Base-by-base conservation (phyloP, 2,329 filamentous ascomycete species). In the Ploettnerulaceae sp. region DNA sequence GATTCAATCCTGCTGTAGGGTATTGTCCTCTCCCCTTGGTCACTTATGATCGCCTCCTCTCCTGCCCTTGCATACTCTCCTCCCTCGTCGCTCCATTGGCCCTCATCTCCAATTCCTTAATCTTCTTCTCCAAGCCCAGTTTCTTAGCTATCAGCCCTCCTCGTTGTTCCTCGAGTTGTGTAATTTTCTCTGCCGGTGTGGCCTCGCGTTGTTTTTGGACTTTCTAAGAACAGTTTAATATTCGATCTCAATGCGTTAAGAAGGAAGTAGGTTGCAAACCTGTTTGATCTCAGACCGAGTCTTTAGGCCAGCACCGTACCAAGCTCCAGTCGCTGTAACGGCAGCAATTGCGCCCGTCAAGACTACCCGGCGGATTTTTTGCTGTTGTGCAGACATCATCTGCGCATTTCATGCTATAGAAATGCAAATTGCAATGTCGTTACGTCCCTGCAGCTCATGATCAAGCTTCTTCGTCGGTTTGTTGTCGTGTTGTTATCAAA, bases 261-360 rank as follows among this genome's bases (percentile, higher is more conserved):
- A 6, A 3, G 49, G 8, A 21, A 9, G 4, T 7, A 11, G 53
- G 66, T 3, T 3, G 7, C 63, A 33, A 64, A 81, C 78, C 68
- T 78, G 63, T 45, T 69, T 68, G 28, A 67, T 62, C 39, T 81
- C 73, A 52, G 71, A 67, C 24, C 71, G 64, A 3, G 69, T 73
- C 61, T 81, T 81, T 49, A 82, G 53, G 5, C 72, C 71, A 15
- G 80, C 79, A 18, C 80, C 80, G 56, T 80, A 82, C 51, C 75
- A 69, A 4, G 76, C 71, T 41, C 79, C 79, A 1, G 71, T 72
- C 5, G 74, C 73, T 1, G 77, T 80, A 36, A 80, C 71, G 12
- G 74, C 71, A 7, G 75, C 70, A 14, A 82, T 70, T 3, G 73
- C 70, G 26, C 68, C 72, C 1, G 79, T 78, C 55, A 79, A 61